Percentiles rank a stretch among this genome's conserved stretches.
These are phyloP conservation scores for Domatiomyces catenatus DNA, from an alignment of 2,329 filamentous ascomycete species.

Conservation along the genomic window DNA sequence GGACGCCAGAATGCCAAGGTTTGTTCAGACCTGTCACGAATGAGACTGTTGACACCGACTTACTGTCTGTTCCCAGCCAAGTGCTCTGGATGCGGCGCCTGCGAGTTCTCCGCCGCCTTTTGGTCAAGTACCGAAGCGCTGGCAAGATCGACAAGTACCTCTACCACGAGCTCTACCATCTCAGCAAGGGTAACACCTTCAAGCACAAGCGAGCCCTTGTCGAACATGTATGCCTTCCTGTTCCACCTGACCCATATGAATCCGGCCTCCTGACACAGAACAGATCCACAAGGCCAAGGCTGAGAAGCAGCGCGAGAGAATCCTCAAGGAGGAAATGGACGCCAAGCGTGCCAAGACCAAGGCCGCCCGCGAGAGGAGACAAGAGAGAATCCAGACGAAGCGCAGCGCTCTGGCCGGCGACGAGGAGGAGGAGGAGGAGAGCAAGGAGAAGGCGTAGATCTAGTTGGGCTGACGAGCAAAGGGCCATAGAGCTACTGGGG, in stretches of 20 bases:
- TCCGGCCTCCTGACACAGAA: constrained; percentile 15
- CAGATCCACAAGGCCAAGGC: constrained; percentile 99
- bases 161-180: constrained; percentile 99
- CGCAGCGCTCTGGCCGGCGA: constrained; percentile 69
- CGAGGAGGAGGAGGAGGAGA: constrained; percentile 43
- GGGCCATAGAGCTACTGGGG: neutral
- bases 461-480: neutral
- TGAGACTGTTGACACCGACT: constrained; percentile 1
- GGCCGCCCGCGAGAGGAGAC: constrained; percentile 97
- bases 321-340: constrained; percentile 99
- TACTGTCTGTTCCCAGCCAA: constrained; percentile 46
- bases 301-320: constrained; percentile 91
- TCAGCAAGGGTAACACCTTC: constrained; percentile 99
- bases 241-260: constrained; percentile 15
- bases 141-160: constrained; percentile 99
- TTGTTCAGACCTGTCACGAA: constrained; percentile 28
- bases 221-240: constrained; percentile 75
- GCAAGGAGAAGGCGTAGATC: constrained; percentile 9
- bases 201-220: constrained; percentile 99
- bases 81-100: constrained; percentile 99
- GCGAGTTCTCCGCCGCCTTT: constrained; percentile 93
- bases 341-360: constrained; percentile 99
- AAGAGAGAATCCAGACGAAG: constrained; percentile 84
- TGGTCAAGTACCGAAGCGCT: constrained; percentile 98
- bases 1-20: constrained; percentile 98